Evolutionary conservation across 129 eudicot genomes (phyloP).

Genomic region (Lonicera japonica): DNA sequence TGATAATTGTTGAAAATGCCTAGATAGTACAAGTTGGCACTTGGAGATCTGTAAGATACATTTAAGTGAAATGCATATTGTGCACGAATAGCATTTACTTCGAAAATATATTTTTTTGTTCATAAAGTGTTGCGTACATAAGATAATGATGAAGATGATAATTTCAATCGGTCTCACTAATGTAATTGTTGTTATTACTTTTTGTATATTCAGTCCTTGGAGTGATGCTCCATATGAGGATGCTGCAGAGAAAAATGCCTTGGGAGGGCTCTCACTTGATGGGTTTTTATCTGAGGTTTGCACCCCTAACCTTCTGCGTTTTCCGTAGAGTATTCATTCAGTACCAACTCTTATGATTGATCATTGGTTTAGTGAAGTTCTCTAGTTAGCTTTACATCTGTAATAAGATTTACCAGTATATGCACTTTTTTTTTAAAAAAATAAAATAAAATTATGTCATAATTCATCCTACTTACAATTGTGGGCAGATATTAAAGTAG

Average conservation of each 20-base stretch:
- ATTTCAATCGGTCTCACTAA: neutral
- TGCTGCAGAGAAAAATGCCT: slow-evolving; percentile 73
- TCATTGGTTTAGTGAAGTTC: neutral
- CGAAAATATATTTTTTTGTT: neutral
- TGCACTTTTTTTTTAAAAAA: neutral
- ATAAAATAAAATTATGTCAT: too few relatives aligned
- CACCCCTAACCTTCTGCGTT: neutral
- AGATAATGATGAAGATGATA: neutral
- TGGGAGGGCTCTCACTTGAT: slow-evolving; percentile 79
- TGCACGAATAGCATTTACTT: neutral
- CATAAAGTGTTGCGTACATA: too few relatives aligned
- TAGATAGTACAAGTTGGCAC: too few relatives aligned
- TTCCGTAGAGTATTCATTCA: neutral
- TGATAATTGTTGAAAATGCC: too few relatives aligned
- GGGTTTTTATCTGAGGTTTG: slow-evolving; percentile 81
- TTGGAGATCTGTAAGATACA: too few relatives aligned
- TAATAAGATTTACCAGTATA: neutral
- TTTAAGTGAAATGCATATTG: too few relatives aligned
- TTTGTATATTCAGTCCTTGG: slow-evolving; percentile 67
- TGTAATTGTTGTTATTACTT: slow-evolving; percentile 2
- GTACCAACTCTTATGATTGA: neutral
- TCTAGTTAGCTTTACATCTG: neutral
- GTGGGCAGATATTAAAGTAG: too few relatives aligned
- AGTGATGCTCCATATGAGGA: slow-evolving; percentile 73
- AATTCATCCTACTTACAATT: too few relatives aligned